phyloP scores from a whole-genome alignment of 306 rosid genomes.

The Vigna angularis region DNA sequence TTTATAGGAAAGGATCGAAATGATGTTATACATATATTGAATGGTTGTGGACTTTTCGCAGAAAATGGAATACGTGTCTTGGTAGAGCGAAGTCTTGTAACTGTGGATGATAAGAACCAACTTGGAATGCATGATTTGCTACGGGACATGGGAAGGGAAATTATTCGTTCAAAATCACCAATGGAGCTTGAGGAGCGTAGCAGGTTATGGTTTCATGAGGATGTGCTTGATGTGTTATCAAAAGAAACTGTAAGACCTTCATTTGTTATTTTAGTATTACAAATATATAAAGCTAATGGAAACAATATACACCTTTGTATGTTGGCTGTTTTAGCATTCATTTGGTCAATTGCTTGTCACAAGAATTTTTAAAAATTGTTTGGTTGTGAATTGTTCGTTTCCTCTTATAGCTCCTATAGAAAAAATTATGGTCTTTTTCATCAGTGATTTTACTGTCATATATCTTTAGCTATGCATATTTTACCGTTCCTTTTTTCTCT shows the following conservation, averaged over 20 bases:
- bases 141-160: constrained; percentile 41
- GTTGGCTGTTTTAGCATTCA: neutral
- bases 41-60: neutral
- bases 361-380: neutral
- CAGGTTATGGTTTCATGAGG: constrained; percentile 27
- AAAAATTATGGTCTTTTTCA: neutral
- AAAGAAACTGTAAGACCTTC: neutral
- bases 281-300: neutral
- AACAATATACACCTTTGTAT: neutral
- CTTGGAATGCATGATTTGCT: constrained; percentile 45
- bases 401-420: neutral
- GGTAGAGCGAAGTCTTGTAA: constrained; percentile 22
- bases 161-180: neutral
- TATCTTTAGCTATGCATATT: neutral
- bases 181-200: constrained; percentile 18
- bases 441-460: neutral
- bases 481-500: neutral
- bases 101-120: neutral
- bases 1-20: constrained; percentile 27
- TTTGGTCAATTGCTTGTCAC: neutral
- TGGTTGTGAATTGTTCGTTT: neutral
- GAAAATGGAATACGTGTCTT: constrained; percentile 26
- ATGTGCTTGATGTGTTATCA: constrained; percentile 20
- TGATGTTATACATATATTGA: constrained; percentile 19
- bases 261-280: neutral